Evolutionary conservation across 176 grass and related monocot genomes (phyloP).

Genomic region (Urochloa ruziziensis): DNA sequence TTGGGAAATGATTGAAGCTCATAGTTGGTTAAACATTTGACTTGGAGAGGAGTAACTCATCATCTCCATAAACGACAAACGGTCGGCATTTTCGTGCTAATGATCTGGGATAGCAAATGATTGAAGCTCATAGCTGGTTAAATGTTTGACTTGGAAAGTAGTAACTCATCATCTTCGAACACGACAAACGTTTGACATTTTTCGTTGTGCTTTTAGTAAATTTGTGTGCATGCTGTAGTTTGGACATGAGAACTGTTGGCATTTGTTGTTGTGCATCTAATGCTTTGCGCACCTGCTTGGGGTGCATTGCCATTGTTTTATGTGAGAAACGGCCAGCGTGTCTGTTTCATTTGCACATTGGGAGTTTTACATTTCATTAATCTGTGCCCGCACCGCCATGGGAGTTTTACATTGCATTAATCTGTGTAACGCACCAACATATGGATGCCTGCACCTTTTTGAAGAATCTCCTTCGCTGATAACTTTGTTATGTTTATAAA

Average conservation of each 20-base stretch:
- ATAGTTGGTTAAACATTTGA: background rate
- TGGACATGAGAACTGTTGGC: background rate
- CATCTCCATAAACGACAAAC: background rate
- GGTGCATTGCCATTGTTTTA: background rate
- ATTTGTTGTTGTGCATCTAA: background rate
- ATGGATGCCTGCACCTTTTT: background rate
- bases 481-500: background rate
- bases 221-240: background rate
- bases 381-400: background rate
- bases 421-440: too few species aligned
- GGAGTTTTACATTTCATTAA: background rate
- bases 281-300: constrained; percentile 10
- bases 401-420: too few species aligned
- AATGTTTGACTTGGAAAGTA: background rate
- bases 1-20: background rate
- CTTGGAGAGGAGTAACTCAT: background rate
- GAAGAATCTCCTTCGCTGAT: background rate
- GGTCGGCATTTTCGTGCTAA: background rate
- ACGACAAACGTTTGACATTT: background rate
- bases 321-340: background rate
- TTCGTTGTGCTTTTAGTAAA: background rate
- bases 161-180: background rate
- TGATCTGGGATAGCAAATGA: background rate
- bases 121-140: background rate
- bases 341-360: background rate